Percentiles rank a stretch among this genome's conserved stretches.
phyloP scores from a whole-genome alignment of 306 rosid genomes.

The Arachis stenosperma region DNA sequence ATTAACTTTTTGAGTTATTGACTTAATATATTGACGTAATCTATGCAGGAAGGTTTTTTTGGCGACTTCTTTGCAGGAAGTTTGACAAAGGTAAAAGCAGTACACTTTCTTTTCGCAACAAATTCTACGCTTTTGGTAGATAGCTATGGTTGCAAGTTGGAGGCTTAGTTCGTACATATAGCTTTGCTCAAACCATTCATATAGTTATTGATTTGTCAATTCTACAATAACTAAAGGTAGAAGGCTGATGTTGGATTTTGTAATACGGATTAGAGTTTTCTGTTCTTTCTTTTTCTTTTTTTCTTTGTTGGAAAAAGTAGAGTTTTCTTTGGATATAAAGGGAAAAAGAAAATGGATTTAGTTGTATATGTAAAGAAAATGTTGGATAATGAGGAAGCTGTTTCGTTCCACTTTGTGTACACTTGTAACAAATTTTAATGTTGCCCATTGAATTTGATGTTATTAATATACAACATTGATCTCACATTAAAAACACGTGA shows the following conservation, averaged over 20 bases:
- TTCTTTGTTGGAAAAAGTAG: neutral
- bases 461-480: too few relatives aligned
- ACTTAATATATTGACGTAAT: neutral
- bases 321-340: neutral
- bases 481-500: too few relatives aligned
- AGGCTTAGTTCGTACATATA: neutral
- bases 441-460: neutral
- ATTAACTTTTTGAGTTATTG: slow-evolving; percentile 14
- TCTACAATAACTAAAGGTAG: slow-evolving; percentile 27
- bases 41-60: slow-evolving; percentile 33
- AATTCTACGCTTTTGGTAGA: slow-evolving; percentile 24
- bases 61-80: slow-evolving; percentile 34
- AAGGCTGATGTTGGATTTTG: slow-evolving; percentile 24
- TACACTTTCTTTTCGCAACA: neutral
- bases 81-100: neutral
- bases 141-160: slow-evolving; percentile 9
- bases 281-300: too few relatives aligned
- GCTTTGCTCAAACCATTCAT: slow-evolving; percentile 20
- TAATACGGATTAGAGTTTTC: slow-evolving; percentile 13
- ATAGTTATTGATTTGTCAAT: slow-evolving; percentile 30
- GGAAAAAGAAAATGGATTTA: neutral
- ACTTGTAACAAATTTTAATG: neutral
- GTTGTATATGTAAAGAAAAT: slow-evolving; percentile 27
- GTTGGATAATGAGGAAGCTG: neutral
- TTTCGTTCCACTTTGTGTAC: neutral